These are phyloP conservation scores for Magnusiomyces fungicola DNA, from an alignment of 1,139 yeast species.

Conservation along the genomic window DNA sequence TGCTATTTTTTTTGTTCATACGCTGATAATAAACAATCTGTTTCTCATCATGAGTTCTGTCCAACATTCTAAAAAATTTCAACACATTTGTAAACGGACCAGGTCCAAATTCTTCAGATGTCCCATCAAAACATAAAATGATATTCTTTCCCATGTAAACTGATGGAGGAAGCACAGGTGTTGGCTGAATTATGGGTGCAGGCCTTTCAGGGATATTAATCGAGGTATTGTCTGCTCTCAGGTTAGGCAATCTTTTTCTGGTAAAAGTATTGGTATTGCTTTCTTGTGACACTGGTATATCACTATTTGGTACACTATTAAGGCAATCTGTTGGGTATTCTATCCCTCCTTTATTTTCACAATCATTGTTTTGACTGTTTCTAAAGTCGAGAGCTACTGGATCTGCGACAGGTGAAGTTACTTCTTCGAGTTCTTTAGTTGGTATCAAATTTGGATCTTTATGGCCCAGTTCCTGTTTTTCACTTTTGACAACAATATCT, in stretches of 20 bases:
- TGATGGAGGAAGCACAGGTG: neutral
- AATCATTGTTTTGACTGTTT: no score
- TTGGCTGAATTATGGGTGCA: neutral
- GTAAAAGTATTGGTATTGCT: neutral
- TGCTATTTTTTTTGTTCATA: constrained; percentile 17
- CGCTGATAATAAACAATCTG: constrained; percentile 58
- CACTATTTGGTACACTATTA: no score
- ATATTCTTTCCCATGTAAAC: constrained; percentile 38
- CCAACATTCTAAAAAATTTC: constrained; percentile 46
- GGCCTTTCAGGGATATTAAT: neutral
- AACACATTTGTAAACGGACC: constrained; percentile 47
- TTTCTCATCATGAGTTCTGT: constrained; percentile 33
- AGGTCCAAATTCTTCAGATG: constrained; percentile 51
- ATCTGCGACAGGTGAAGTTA: no score
- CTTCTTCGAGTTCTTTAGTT: no score
- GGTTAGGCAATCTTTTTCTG: neutral
- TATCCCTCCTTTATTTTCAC: no score
- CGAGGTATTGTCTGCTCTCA: neutral
- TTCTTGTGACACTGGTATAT: neutral
- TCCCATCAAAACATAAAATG: constrained; percentile 57
- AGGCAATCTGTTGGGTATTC: no score
- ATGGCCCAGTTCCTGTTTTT: no score
- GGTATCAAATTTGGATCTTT: no score
- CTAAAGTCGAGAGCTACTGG: no score
- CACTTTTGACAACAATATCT: no score